Conservation (phyloP, 805 yeast species). For the Saccharomyces mikatae region DNA sequence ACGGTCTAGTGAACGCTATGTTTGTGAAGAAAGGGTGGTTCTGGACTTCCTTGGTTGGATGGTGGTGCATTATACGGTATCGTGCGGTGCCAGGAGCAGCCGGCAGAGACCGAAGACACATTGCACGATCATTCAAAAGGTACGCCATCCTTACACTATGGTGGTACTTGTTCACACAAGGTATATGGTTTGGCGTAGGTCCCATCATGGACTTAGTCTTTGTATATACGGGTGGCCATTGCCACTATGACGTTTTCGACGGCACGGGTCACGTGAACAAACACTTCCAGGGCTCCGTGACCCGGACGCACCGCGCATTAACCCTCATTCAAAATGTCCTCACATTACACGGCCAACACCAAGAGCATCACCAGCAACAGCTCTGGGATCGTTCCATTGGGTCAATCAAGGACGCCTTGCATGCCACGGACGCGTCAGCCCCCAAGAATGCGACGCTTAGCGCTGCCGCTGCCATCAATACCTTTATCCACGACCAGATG, state of each 20-base stretch:
- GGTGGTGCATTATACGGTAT: conserved; percentile 18
- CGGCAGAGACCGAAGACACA: background rate
- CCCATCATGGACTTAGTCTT: conserved; percentile 89
- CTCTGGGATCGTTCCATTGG: background rate
- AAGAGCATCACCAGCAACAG: background rate
- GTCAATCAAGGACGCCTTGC: background rate
- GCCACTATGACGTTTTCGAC: conserved; percentile 33
- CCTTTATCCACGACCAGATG: conserved; percentile 10
- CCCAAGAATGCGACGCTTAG: background rate
- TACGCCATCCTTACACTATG: conserved; percentile 55
- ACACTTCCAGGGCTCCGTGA: conserved; percentile 13
- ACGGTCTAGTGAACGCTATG: conserved; percentile 57
- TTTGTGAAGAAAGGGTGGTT: conserved; percentile 91
- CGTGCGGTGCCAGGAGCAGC: conserved; percentile 1
- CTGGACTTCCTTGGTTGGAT: conserved; percentile 58
- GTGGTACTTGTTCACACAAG: conserved; percentile 83
- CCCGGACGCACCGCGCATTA: background rate
- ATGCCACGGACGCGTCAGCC: background rate
- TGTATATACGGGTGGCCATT: conserved; percentile 72
- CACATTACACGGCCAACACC: background rate
- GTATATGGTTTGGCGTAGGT: conserved; percentile 50
- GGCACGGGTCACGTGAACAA: conserved; percentile 7
- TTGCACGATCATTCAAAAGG: conserved; percentile 22
- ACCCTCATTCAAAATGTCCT: background rate
- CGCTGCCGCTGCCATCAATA: conserved; percentile 9